phyloP scores from a whole-genome alignment of 257 asterid genomes.

The Przewalskia tangutica region DNA sequence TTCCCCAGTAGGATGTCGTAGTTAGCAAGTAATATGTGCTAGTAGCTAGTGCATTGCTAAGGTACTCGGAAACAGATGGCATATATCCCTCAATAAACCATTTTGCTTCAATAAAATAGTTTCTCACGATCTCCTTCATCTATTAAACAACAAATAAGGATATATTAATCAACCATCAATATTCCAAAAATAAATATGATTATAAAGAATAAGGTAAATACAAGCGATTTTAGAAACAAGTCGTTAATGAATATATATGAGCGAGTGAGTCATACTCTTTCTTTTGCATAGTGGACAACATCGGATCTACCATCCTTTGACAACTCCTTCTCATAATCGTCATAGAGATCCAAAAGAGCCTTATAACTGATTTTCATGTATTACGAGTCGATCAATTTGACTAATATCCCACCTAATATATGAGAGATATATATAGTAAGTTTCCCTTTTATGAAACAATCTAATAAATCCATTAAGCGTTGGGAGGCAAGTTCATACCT shows the following conservation, averaged over 20 bases:
- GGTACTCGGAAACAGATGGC: conserved; percentile 37
- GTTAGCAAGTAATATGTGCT: conserved; percentile 24
- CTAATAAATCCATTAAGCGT: not conserved
- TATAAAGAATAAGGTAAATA: not conserved
- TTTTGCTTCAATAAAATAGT: conserved; percentile 30
- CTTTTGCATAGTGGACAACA: not conserved
- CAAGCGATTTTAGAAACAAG: not conserved
- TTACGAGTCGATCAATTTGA: not conserved
- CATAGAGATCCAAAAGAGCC: not conserved
- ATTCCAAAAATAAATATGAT: not conserved
- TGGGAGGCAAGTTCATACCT: not conserved
- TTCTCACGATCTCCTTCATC: conserved; percentile 33
- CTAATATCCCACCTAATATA: not conserved
- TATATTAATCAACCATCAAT: not conserved
- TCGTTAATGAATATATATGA: too few relatives aligned
- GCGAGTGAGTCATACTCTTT: not conserved
- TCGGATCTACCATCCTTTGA: not conserved
- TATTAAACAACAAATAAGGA: not conserved
- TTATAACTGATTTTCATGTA: not conserved
- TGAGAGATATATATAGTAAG: too few relatives aligned
- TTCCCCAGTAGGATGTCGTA: conserved; percentile 28
- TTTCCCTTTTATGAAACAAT: not conserved
- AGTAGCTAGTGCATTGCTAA: conserved; percentile 24
- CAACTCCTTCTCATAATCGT: not conserved
- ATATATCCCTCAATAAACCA: conserved; percentile 38